phyloP scores from a whole-genome alignment of 257 asterid species.

The Cruciata laevipes region DNA sequence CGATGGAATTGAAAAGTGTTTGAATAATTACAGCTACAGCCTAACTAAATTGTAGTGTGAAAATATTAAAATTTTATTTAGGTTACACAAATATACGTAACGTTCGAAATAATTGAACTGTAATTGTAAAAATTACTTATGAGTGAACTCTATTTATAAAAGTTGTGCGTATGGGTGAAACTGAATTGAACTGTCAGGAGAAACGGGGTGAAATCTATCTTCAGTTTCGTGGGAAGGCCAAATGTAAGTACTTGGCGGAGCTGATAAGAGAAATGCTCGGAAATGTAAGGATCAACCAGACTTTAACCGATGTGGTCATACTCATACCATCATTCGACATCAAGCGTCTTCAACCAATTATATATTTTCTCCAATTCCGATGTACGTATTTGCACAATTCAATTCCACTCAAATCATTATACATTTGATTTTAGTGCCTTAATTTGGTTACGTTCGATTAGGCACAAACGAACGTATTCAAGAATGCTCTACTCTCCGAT shows the following conservation, averaged over 20 bases:
- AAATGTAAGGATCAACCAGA: slow-evolving; percentile 27
- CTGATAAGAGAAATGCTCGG: slow-evolving; percentile 30
- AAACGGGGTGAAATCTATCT: slow-evolving; percentile 21
- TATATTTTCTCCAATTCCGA: slow-evolving; percentile 22
- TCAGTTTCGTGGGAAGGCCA: slow-evolving; percentile 54
- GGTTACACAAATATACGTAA: too few relatives aligned
- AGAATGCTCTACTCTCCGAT: slow-evolving; percentile 45
- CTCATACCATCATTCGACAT: slow-evolving; percentile 51
- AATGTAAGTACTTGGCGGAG: slow-evolving; percentile 37
- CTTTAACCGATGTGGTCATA: slow-evolving; percentile 36
- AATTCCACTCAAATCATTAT: neutral
- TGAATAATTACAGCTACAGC: too few relatives aligned
- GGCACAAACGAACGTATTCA: slow-evolving; percentile 35
- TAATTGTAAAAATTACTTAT: too few relatives aligned
- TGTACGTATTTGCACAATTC: neutral
- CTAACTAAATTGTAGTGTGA: too few relatives aligned
- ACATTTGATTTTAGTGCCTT: neutral
- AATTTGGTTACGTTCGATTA: slow-evolving; percentile 3
- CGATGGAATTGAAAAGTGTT: too few relatives aligned
- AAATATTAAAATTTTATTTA: too few relatives aligned
- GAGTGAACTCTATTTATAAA: too few relatives aligned
- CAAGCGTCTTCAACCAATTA: slow-evolving; percentile 39
- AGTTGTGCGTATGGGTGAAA: too few relatives aligned
- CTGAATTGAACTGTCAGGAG: slow-evolving; percentile 15
- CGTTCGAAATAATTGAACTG: too few relatives aligned